These are phyloP conservation scores for Russula lepida DNA, from an alignment of 768 basidiomycete species.

Conservation along the genomic window DNA sequence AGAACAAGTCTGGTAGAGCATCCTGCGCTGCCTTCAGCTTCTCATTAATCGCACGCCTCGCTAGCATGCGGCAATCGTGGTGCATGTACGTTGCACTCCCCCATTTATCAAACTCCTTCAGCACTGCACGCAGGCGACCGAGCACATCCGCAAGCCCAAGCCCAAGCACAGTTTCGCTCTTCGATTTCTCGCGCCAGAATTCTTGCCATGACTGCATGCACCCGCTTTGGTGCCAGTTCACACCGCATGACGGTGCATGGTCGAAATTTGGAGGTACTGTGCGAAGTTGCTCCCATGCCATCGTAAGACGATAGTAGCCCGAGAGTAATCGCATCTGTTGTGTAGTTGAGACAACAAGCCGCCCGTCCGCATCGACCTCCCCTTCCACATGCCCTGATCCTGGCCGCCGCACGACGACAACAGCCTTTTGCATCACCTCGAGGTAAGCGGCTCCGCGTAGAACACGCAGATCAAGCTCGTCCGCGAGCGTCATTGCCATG, in stretches of 20 bases:
- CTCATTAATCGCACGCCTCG: slow-evolving; percentile 48
- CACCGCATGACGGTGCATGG: slow-evolving; percentile 53
- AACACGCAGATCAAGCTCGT: slow-evolving; percentile 53
- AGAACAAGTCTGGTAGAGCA: slow-evolving; percentile 55
- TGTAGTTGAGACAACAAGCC: slow-evolving; percentile 43
- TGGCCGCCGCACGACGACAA: slow-evolving; percentile 29
- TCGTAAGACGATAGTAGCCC: slow-evolving; percentile 61
- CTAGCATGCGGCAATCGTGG: slow-evolving; percentile 56
- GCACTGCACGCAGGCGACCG: slow-evolving; percentile 51
- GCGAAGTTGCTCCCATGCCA: slow-evolving; percentile 58
- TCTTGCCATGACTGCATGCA: slow-evolving; percentile 69
- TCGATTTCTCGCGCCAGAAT: slow-evolving; percentile 73
- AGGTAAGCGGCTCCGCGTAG: slow-evolving; percentile 61
- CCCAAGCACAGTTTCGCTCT: slow-evolving; percentile 48
- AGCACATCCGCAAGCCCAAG: slow-evolving; percentile 59
- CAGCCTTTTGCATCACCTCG: slow-evolving; percentile 61
- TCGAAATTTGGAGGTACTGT: slow-evolving; percentile 50
- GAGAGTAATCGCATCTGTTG: slow-evolving; percentile 61
- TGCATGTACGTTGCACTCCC: slow-evolving; percentile 74
- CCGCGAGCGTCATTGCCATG: slow-evolving; percentile 63
- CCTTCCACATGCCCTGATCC: slow-evolving; percentile 18
- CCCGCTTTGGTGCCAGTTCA: slow-evolving; percentile 65
- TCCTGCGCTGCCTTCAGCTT: slow-evolving; percentile 50
- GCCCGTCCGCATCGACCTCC: slow-evolving; percentile 33
- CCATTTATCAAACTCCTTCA: slow-evolving; percentile 64